Percentiles rank a stretch among this genome's conserved stretches.
Conservation (phyloP, 2,329 filamentous ascomycete species). For the Venturia pyrina region DNA sequence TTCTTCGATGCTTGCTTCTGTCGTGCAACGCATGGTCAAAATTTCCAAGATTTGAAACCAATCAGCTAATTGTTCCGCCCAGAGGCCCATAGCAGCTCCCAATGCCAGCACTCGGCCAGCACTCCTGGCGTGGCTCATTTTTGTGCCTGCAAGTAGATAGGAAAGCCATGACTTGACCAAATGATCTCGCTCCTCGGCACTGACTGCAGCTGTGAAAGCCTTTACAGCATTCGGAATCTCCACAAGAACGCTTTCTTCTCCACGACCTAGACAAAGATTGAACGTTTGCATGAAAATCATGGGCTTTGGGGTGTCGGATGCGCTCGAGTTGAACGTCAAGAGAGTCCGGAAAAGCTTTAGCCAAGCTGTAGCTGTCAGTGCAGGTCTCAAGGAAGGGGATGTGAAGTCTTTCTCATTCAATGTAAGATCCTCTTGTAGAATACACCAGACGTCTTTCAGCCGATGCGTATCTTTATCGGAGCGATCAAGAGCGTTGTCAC, state of each 20-base stretch:
- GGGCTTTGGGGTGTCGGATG: not conserved
- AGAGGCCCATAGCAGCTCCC: constrained; percentile 24
- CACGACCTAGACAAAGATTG: constrained; percentile 25
- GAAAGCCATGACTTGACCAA: constrained; percentile 11
- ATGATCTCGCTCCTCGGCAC: not conserved
- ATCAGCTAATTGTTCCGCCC: not conserved
- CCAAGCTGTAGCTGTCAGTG: constrained; percentile 53
- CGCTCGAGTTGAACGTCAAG: not conserved
- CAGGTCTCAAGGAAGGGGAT: constrained; percentile 44
- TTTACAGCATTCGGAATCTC: constrained; percentile 20
- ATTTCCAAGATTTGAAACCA: constrained; percentile 14
- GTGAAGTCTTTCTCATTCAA: constrained; percentile 24
- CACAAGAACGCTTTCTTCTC: constrained; percentile 25
- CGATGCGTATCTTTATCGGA: not conserved
- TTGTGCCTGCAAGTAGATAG: not conserved
- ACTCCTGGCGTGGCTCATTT: not conserved
- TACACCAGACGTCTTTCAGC: not conserved
- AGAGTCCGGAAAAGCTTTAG: constrained; percentile 47
- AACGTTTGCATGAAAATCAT: not conserved
- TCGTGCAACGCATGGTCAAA: constrained; percentile 27
- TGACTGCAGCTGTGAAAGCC: constrained; percentile 18
- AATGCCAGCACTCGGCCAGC: constrained; percentile 36
- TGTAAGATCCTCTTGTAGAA: constrained; percentile 3
- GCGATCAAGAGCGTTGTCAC: not conserved
- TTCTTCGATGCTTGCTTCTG: constrained; percentile 32